Evolutionary conservation across 169 alveolate species (phyloP), one percentile per base, ranked within the genome.

Genomic region (Hepatocystis sp.): DNA sequence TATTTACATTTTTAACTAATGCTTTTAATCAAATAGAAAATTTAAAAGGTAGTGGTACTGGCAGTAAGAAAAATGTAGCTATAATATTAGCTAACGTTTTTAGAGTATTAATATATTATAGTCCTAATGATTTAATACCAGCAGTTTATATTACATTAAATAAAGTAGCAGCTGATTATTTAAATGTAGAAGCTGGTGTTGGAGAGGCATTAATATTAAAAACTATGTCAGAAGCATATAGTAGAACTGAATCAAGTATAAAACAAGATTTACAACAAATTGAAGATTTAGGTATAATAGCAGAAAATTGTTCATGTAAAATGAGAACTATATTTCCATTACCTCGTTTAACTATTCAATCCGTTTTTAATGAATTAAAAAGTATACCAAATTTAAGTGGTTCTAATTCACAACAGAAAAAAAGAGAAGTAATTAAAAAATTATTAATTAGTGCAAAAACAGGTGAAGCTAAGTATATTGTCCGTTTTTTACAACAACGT

Each of bases 131-230:
- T 47, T 84, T 94, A 36, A 89, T 95, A 11, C 93, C 91, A 27
- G 96, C 96, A 17, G 93, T 91, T 2, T 96, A 95, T 63, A 63
- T 95, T 19, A 85, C 95, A 36, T 66, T 93, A 56, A 94, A 94
- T 85, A 91, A 91, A 88, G 93, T 98, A n/a, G 98, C 98, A 15
- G 99, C 99, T 10, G 99, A 97, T 66, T 98, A 97, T 88, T 95
- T 94, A 84, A 96, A 96, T 30, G 93, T 92, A 2, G 99, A 98
- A 68, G 91, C 97, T 28, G 99, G 99, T 5, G 97, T 98, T 25
- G 99, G 99, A 0, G 97, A 97, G 32, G 96, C 98, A 66, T 85
- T 97, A 52, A 84, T 98, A 11, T 88, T 96, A 34, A 97, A 97
- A 91, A 97, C 99, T 1, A 97, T 97, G 67, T 95, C 99, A 27